A percentile compares a stretch with the other conserved stretches of the same genome.
Evolutionary conservation across 352 stramenopile species (phyloP).

Genomic region (Phytophthora multivora): DNA sequence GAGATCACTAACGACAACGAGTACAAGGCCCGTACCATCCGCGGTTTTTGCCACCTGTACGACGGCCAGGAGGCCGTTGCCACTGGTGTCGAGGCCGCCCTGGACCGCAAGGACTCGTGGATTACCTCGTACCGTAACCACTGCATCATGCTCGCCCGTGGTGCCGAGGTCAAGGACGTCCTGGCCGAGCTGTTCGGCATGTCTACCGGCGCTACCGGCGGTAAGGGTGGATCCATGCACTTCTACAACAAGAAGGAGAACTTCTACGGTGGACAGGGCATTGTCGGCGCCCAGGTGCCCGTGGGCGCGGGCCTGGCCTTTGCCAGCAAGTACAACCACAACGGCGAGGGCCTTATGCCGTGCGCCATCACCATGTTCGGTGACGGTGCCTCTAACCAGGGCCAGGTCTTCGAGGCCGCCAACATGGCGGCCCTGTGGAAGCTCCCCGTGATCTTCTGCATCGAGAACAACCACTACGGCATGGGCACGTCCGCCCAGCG

Average conservation of each 20-base stretch:
- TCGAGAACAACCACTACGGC: constrained; percentile 99
- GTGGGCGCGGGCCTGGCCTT: constrained; percentile 98
- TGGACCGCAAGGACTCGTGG: constrained; percentile 96
- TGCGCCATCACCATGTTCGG: constrained; percentile 98
- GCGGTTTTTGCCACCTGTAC: constrained; percentile 99
- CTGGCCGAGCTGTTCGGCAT: constrained; percentile 98
- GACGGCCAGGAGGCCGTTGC: constrained; percentile 99
- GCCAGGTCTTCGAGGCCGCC: constrained; percentile 96
- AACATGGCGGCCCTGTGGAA: constrained; percentile 99
- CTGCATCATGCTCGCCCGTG: constrained; percentile 96
- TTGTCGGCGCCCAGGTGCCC: constrained; percentile 98
- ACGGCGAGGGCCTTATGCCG: constrained; percentile 87
- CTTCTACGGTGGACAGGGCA: constrained; percentile 98
- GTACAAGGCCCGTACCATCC: constrained; percentile 99
- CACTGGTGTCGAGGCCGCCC: constrained; percentile 96
- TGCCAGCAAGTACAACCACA: constrained; percentile 98
- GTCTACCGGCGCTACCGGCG: constrained; percentile 86
- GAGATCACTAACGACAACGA: constrained; percentile 99
- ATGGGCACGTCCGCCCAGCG: constrained; percentile 99
- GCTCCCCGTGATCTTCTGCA: constrained; percentile 99
- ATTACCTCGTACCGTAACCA: constrained; percentile 99
- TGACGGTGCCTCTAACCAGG: constrained; percentile 99
- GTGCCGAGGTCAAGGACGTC: constrained; percentile 92
- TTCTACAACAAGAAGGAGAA: constrained; percentile 99
- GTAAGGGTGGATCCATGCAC: constrained; percentile 99